Evolutionary conservation across 2,329 filamentous ascomycete genomes (phyloP).

Genomic region (Pseudogymnoascus sp.): DNA sequence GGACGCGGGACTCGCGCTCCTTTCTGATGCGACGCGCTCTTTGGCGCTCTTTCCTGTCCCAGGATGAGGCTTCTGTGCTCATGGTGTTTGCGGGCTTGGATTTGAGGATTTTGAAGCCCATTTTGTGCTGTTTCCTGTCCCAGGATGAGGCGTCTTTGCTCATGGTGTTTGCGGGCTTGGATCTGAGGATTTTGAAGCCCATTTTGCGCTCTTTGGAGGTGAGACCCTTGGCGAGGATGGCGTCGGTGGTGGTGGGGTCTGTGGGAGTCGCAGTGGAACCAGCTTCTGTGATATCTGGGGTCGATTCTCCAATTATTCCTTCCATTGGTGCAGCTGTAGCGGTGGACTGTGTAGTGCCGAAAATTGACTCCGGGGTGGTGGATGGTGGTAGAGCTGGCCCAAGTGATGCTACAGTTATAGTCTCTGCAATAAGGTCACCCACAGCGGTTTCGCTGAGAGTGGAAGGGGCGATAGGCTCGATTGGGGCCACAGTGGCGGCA

Average conservation of each 20-base stretch:
- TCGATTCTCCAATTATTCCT: background rate
- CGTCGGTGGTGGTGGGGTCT: background rate
- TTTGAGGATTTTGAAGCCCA: too few species aligned
- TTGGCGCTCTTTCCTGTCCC: background rate
- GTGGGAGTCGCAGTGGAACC: background rate
- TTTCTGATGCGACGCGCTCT: background rate
- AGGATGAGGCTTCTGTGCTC: background rate
- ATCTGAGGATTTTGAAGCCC: background rate
- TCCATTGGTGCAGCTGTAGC: background rate
- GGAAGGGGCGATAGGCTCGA: background rate
- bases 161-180: background rate
- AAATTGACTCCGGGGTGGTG: background rate
- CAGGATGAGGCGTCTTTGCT: background rate
- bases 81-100: background rate
- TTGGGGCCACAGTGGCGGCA: background rate
- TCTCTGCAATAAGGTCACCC: background rate
- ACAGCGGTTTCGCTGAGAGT: background rate
- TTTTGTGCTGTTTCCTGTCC: background rate
- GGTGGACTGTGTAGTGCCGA: background rate
- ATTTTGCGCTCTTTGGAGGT: background rate
- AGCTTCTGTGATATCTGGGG: background rate
- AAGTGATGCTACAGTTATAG: background rate
- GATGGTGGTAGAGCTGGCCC: background rate
- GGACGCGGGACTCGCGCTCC: background rate
- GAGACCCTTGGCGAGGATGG: background rate